phyloP scores from a whole-genome alignment of 2,329 filamentous ascomycete genomes.

The Colletotrichum theobromicola region DNA sequence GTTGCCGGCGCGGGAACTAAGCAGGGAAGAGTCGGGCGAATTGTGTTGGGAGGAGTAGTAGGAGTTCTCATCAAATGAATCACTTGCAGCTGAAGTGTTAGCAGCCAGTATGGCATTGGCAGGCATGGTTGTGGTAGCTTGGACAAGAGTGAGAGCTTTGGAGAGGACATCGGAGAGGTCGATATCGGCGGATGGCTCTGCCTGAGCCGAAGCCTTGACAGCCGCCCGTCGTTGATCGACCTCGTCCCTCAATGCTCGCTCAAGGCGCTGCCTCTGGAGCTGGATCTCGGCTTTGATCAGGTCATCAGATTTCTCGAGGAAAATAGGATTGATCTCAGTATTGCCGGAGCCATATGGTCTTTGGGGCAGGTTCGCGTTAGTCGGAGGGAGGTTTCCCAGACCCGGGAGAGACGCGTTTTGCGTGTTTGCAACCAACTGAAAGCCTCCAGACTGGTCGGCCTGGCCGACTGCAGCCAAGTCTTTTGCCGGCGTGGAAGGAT shows the following conservation, averaged over 20 bases:
- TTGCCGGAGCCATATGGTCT: constrained; percentile 50
- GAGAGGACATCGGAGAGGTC: constrained; percentile 76
- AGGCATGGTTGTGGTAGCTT: constrained; percentile 65
- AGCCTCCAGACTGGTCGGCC: constrained; percentile 32
- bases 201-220: constrained; percentile 46
- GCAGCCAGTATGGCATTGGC: constrained; percentile 57
- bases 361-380: constrained; percentile 39
- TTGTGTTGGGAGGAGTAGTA: constrained; percentile 96
- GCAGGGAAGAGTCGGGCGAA: constrained; percentile 63
- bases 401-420: constrained; percentile 36
- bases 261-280: constrained; percentile 80
- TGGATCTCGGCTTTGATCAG: constrained; percentile 82
- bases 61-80: constrained; percentile 90
- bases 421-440: constrained; percentile 40
- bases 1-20: constrained; percentile 54
- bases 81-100: constrained; percentile 68
- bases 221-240: constrained; percentile 64
- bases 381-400: constrained; percentile 23
- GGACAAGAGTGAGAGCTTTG: constrained; percentile 74
- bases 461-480: background rate
- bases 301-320: constrained; percentile 86
- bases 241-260: constrained; percentile 79
- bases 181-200: constrained; percentile 66
- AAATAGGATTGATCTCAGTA: constrained; percentile 79
- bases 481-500: background rate